Evolutionary conservation across 345 rosid genomes (phyloP), one percentile per base, ranked within the genome.

Genomic region (Firmiana major): DNA sequence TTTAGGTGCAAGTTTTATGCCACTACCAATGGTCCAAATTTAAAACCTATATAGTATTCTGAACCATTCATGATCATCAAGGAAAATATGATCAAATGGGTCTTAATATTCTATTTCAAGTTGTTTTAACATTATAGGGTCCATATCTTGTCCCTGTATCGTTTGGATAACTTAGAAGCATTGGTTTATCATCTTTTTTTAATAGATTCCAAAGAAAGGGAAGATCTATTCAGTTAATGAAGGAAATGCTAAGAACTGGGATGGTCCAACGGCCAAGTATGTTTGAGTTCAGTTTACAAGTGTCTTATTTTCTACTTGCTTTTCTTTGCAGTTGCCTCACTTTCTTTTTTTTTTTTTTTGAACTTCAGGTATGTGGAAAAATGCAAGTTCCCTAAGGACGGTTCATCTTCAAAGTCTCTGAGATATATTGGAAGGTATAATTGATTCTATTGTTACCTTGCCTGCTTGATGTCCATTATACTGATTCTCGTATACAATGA

Each of bases 211-310:
- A n/a, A 89, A 83, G 82, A 91, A 90, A 83, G 98, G 99, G 60
- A 93, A 88, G 87, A 96, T 96, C 70, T 96, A 96, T 84, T 96
- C 99, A 4, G 97, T 93, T 45, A 96, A 96, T 79, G 99, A 96
- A 90, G 99, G 99, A 80, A 96, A 96, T 91, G 97, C 98, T 1
- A 93, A 82, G 86, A 89, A 92, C 84, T 93, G 99, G 99, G 98
- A 96, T 84, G 88, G 83, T 83, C 97, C 97, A 75, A 96, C 98
- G 21, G 83, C 98, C 62, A 89, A 90, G 98, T 94, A 86, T 83
- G 88, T 60, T 34, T 19, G 63, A 10, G 62, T 59, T 78, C 55
- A 55, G 42, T 76, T 71, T 45, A 67, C 26, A 28, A 4, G 6
- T 71, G 17, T 51, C 4, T 13, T 45, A 6, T 66, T 80, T 57